These are phyloP conservation scores for barrel medic (Medicago truncatula) DNA, from an alignment of 306 rosid genomes.

Conservation along the genomic window MtrunA17r5.0-ANR NC_053049.1:48809501-48810000, in stretches of 20 bases:
- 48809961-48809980: slow-evolving; percentile 77
- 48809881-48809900: slow-evolving; percentile 89
- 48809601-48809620: slow-evolving; percentile 49
- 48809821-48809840: slow-evolving; percentile 97
- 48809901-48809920: slow-evolving; percentile 83
- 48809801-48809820: slow-evolving; percentile 93
- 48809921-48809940: slow-evolving; percentile 97
- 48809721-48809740: slow-evolving; percentile 87
- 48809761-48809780: slow-evolving; percentile 96
- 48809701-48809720: slow-evolving; percentile 78
- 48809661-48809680: slow-evolving; percentile 34
- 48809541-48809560: neutral
- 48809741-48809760: slow-evolving; percentile 99
- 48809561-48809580: neutral
- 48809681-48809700: slow-evolving; percentile 49
- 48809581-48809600: slow-evolving; percentile 43
- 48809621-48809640: slow-evolving; percentile 47
- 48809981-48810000: slow-evolving; percentile 89
- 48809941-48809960: slow-evolving; percentile 88
- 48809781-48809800: slow-evolving; percentile 91
- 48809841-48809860: slow-evolving; percentile 60
- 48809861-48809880: slow-evolving; percentile 67
- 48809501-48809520: neutral
- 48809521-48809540: neutral
- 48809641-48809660: slow-evolving; percentile 23